A percentile compares a stretch with the other conserved stretches of the same genome.
Evolutionary conservation across 2,329 filamentous ascomycete species (phyloP).

Genomic region (Paecilomyces sp.): DNA sequence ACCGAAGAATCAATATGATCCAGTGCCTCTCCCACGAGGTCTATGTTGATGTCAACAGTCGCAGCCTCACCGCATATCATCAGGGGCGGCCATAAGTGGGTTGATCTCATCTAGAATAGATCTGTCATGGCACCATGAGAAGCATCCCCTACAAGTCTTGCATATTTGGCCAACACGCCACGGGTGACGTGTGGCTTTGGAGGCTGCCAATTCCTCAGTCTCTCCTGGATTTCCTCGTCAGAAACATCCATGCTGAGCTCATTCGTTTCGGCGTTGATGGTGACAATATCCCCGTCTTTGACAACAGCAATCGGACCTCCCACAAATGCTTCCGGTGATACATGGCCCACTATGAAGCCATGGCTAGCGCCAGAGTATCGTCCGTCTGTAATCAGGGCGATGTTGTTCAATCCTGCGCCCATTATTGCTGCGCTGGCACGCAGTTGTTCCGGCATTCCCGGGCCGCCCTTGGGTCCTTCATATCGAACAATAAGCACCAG

Average conservation of each 20-base stretch:
- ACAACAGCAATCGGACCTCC: slow-evolving; percentile 86
- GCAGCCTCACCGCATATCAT: background rate
- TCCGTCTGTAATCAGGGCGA: slow-evolving; percentile 88
- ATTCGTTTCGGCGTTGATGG: slow-evolving; percentile 78
- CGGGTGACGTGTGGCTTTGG: slow-evolving; percentile 68
- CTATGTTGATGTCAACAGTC: background rate
- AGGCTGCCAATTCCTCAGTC: slow-evolving; percentile 61
- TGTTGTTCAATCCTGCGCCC: slow-evolving; percentile 79
- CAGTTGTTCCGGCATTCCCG: slow-evolving; percentile 93
- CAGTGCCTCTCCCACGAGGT: background rate
- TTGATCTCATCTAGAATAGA: background rate
- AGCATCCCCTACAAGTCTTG: slow-evolving; percentile 78
- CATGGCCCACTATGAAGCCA: slow-evolving; percentile 90
- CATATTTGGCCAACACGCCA: slow-evolving; percentile 86
- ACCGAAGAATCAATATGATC: background rate
- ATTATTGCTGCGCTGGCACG: slow-evolving; percentile 85
- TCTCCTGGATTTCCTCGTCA: slow-evolving; percentile 61
- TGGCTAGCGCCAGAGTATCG: slow-evolving; percentile 83
- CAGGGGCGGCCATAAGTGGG: background rate
- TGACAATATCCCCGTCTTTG: slow-evolving; percentile 70
- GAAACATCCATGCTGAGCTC: slow-evolving; percentile 62
- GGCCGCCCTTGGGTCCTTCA: slow-evolving; percentile 87
- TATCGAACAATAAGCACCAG: slow-evolving; percentile 87
- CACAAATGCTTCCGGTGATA: slow-evolving; percentile 81
- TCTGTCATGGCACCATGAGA: slow-evolving; percentile 89